Conservation (phyloP, 129 eudicot genomes). For the Flaveria sonorensis region DNA sequence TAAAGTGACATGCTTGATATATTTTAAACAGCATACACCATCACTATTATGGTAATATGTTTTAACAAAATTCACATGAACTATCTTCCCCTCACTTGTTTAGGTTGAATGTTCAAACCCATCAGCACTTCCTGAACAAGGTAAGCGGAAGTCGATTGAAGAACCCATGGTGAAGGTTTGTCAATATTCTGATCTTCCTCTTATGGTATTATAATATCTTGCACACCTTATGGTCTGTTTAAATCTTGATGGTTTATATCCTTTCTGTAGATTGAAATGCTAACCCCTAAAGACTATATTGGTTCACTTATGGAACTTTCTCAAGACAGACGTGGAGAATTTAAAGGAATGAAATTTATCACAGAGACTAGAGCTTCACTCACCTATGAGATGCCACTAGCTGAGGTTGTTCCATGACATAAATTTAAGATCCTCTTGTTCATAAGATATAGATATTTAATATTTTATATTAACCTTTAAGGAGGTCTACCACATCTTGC, state of each 20-base stretch:
- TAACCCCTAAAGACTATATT: slow-evolving; percentile 92
- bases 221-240: not conserved
- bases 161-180: slow-evolving; percentile 94
- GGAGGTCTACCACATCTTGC: slow-evolving; percentile 4
- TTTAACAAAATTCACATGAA: not conserved
- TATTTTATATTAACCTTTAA: not conserved
- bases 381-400: slow-evolving; percentile 82
- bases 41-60: slow-evolving; percentile 1
- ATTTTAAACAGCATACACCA: not conserved
- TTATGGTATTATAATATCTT: slow-evolving; percentile 1
- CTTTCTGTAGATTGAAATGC: slow-evolving; percentile 76
- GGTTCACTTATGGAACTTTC: slow-evolving; percentile 98
- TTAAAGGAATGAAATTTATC: slow-evolving; percentile 89
- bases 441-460: not conserved
- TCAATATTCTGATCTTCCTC: not conserved
- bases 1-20: not conserved
- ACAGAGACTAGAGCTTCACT: slow-evolving; percentile 83
- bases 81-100: slow-evolving; percentile 13
- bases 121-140: slow-evolving; percentile 90
- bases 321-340: slow-evolving; percentile 92
- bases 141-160: slow-evolving; percentile 79
- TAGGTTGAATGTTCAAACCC: slow-evolving; percentile 98
- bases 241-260: slow-evolving; percentile 12
- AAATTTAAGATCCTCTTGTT: slow-evolving; percentile 6
- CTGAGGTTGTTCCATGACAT: slow-evolving; percentile 64